Base-by-base conservation (phyloP, 1,139 yeast species). In the Kodamaea suecica region DNA sequence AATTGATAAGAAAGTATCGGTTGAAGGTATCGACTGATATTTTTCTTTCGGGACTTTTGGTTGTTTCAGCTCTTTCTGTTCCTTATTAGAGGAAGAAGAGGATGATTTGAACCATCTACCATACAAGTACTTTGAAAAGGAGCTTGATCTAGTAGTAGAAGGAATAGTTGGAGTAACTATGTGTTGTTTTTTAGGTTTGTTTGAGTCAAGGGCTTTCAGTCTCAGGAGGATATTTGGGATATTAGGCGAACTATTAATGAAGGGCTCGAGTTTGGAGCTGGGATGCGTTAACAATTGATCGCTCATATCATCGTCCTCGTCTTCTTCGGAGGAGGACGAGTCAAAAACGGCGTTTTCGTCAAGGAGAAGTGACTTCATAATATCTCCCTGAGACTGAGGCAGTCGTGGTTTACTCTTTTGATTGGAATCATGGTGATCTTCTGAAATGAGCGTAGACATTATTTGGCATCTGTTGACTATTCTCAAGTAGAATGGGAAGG, bases 371-470 rank as follows among this genome's bases (percentile, higher is more conserved):
- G 35, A 21, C 36, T 37, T 35, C 34, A 42, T 33, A 32, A 39
- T 35, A 39, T 38, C 47, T 38, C 57, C 61, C 70, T 63, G 70
- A 62, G 70, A 64, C 70, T 53, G 43, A 27, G 59, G 64, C 70
- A 63, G 70, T 63, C 69, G 70, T 38, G 69, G 70, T 53, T 63
- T 62, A 35, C 64, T 63, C 45, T 59, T 60, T 30, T 42, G 37
- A 28, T 47, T 48, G 34, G 64, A 53, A 42, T 63, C 65, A 57
- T 61, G 64, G 55, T 42, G 47, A 45, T 62, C 69, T 61, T 63
- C 70, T 58, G 55, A 52, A 44, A 53, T 45, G 48, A 42, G 47
- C 39, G 53, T 45, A 41, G 52, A 54, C 59, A 56, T 52, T 36
- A 28, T 49, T 36, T 36, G 37, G 39, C 21, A 19, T 19, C 6